Percentiles rank a stretch among this genome's conserved stretches.
Evolutionary conservation across 176 grass and related monocot species (phyloP).

Genomic region (Luzula sylvatica): DNA sequence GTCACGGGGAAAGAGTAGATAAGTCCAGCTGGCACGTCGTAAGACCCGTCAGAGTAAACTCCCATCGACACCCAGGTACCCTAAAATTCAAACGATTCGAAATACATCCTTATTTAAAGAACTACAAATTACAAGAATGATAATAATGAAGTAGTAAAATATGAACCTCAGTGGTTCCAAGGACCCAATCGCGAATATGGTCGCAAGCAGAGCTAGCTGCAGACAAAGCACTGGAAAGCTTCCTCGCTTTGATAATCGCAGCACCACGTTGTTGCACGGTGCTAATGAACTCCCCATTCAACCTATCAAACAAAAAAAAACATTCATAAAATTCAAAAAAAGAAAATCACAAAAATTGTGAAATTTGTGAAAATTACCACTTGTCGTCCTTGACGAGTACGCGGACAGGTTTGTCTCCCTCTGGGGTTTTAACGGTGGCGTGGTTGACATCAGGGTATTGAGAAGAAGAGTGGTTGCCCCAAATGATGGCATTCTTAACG

Average conservation of each 20-base stretch:
- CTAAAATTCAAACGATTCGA: conserved; percentile 4
- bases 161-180: conserved; percentile 78
- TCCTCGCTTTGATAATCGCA: conserved; percentile 92
- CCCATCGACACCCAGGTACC: conserved; percentile 98
- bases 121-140: no score
- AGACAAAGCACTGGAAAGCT: conserved; percentile 92
- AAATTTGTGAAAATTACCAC: conserved; percentile 62
- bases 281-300: conserved; percentile 59
- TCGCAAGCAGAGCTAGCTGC: conserved; percentile 96
- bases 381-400: conserved; percentile 67
- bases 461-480: conserved; percentile 90
- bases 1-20: conserved; percentile 98
- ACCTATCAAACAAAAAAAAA: conserved; percentile 36
- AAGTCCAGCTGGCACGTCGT: conserved; percentile 77
- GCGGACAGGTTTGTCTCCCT: conserved; percentile 61
- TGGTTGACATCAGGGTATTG: conserved; percentile 94
- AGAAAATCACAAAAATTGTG: conserved; percentile 9
- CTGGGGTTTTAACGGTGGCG: conserved; percentile 56
- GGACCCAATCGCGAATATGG: conserved; percentile 93
- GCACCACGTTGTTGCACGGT: conserved; percentile 93
- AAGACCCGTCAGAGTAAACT: conserved; percentile 91
- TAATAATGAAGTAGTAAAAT: not conserved
- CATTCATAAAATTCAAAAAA: not conserved
- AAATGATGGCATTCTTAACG: conserved; percentile 90
- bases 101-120: not conserved